Base-by-base conservation (phyloP, 1,284 basidiomycete species). In the Naganishia albida region DNA sequence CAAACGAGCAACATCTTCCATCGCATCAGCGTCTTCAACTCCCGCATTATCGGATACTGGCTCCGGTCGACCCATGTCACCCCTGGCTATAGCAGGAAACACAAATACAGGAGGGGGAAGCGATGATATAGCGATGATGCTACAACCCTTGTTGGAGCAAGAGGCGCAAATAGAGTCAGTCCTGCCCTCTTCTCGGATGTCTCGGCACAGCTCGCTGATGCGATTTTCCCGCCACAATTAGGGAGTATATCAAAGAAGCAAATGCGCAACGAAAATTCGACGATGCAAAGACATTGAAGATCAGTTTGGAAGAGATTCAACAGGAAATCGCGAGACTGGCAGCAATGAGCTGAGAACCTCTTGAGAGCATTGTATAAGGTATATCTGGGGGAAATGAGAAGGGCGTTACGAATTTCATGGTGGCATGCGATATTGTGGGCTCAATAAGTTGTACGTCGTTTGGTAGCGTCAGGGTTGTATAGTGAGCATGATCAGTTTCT, bases 121-220 rank as follows among this genome's bases (percentile, higher is more conserved):
- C 70, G 85, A 87, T 0, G 83, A 87, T 56, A 80, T 89, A 23
- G 90, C 90, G 1, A 81, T 85, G 39, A 80, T 83, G 3, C 80
- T 95, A 25, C 91, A 94, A 72, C 91, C 92, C 2, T 79, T 95
- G 20, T 82, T 95, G 10, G 92, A 95, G 77, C 92, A 95, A 78
- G 92, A 95, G 78, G 88, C 89, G 2, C 82, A 93, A 55, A 81
- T 95, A 39, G 91, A 94, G 79, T 77, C 60, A 70, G 77, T 73
- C 18, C 15, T 12, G 20, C 16, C 23, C n/a, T 56, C 34, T 18
- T 39, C n/a, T 34, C n/a, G n/a, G n/a, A 16, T 7, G 4, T 26
- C 15, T 52, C 23, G 0, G 26, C 10, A 53, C 30, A 13, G 25
- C 15, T 20, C 6, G 18, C 15, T 48, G 20, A 30, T 26, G 30